Base-by-base conservation (phyloP, 306 rosid species). In the Comarum palustre region DNA sequence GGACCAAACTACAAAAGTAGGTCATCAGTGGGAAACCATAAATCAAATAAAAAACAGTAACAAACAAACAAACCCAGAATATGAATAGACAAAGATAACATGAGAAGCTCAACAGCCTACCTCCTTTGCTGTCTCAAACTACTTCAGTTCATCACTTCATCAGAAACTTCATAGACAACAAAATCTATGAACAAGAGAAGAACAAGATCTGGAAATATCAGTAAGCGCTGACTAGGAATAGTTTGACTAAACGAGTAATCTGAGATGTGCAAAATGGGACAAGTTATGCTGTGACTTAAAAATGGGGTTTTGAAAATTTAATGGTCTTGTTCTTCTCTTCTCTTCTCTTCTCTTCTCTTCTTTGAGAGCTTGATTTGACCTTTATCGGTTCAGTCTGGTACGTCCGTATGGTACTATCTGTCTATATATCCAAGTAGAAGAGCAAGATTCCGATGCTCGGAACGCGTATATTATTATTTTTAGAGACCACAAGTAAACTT, bases 21-120 rank as follows among this genome's bases (percentile, higher is more conserved):
- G 67, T 42, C 67, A 42, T 72, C 29, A 41, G 67, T 58, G 66
- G 29, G 27, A 63, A 63, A 19, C 74, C 25, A 45, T 5, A 54
- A 25, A 55, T 39, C 67, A 55, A 39, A 25, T 22, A 68, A n/a
- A 41, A 1, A 39, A 57, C 19, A 57, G 4, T 8, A 25, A 25
- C 17, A 25, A 58, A n/a, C 32, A 43, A 67, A 15, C 11, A 22
- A 71, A 4, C 54, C 55, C 57, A 58, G 61, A 41, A 72, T 29
- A 41, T 72, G 43, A 72, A 42, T 6, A 5, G 14, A 38, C 48
- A 69, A 58, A 10, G 12, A 66, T n/a, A 34, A 13, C 22, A 51
- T 6, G 5, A 36, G 9, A 39, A 39, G 42, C 42, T 39, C 42
- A 39, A 51, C 54, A 7, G 19, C 75, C 14, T 43, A 58, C 75